Base-by-base conservation (phyloP, 2,329 filamentous ascomycete species). In the Coniochaeta hoffmannii region DNA sequence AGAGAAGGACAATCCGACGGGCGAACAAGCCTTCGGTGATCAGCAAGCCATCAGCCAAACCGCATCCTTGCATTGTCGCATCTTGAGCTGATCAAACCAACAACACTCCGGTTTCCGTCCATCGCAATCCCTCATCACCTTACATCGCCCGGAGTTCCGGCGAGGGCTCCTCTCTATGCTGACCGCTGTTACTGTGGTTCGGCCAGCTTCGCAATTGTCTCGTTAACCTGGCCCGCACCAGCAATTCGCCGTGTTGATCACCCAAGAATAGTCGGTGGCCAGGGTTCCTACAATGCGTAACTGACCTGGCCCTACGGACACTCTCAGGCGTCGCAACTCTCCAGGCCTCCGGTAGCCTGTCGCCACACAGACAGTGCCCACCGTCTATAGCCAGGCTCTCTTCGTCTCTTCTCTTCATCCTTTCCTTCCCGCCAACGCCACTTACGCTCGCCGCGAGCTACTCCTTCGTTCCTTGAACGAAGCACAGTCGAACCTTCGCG, bases 401-500 rank as follows among this genome's bases (percentile, higher is more conserved):
- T 9, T 46, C 41, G 41, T 24, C 11, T 26, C n/a, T 26, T n/a
- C 26, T 24, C 19, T 28, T n/a, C 26, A 11, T 46, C 30, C 10
- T 26, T 28, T 28, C 2, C 41, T 28, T 46, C 15, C 24, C 36
- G 26, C 26, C 41, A 46, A 26, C 41, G 24, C 24, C 24, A 46
- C 41, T 46, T 46, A 46, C 41, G 22, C 41, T 46, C 41, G 9
- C 41, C 41, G 24, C 19, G 41, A 46, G 41, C 41, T 46, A 22
- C 19, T 46, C 17, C 15, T 57, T 60, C 59, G 57, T 59, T 61
- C 57, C 56, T 57, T 60, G 56, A 63, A 46, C 53, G 59, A 56
- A 55, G 59, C 62, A 62, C 59, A 62, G 65, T 68, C 66, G 64
- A 59, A 32, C 57, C 62, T 64, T 69, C 68, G 68, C 68, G 56